phyloP scores from a whole-genome alignment of 2,329 filamentous ascomycete genomes.

The Neurospora crassa region DNA sequence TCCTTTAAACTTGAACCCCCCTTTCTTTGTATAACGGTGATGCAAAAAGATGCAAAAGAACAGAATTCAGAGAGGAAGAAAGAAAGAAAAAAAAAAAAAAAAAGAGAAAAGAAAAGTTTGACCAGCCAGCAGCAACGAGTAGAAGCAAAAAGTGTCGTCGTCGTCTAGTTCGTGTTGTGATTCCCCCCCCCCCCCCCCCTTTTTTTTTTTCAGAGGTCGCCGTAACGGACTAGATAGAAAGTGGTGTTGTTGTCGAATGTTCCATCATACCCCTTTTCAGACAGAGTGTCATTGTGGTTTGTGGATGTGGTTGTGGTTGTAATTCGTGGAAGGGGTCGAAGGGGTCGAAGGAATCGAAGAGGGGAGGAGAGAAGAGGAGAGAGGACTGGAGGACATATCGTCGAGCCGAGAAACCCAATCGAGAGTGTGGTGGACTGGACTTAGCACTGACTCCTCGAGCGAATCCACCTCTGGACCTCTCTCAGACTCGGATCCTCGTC shows the following conservation, averaged over 20 bases:
- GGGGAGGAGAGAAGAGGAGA: not conserved
- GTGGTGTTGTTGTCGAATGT: not conserved
- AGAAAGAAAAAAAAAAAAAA: not conserved
- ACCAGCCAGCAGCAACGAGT: not conserved
- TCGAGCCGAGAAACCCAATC: not conserved
- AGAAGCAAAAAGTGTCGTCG: not conserved
- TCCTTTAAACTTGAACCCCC: not conserved
- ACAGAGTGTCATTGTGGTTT: not conserved
- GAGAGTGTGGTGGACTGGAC: no score
- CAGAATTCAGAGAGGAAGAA: not conserved
- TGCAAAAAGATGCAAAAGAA: not conserved
- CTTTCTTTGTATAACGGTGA: not conserved
- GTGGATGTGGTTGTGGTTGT: not conserved
- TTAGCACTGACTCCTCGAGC: conserved; percentile 12
- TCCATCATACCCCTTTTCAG: not conserved
- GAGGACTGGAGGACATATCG: not conserved
- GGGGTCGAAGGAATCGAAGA: no score
- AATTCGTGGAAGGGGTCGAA: no score
- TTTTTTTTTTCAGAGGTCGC: not conserved
- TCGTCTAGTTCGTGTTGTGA: not conserved
- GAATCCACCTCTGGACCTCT: conserved; percentile 49
- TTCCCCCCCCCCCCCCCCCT: no score
- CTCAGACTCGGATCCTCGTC: conserved; percentile 51
- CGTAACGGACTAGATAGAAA: not conserved
- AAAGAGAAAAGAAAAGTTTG: not conserved